phyloP scores from a whole-genome alignment of 441 rosid genomes.

The Theobroma grandiflorum region DNA sequence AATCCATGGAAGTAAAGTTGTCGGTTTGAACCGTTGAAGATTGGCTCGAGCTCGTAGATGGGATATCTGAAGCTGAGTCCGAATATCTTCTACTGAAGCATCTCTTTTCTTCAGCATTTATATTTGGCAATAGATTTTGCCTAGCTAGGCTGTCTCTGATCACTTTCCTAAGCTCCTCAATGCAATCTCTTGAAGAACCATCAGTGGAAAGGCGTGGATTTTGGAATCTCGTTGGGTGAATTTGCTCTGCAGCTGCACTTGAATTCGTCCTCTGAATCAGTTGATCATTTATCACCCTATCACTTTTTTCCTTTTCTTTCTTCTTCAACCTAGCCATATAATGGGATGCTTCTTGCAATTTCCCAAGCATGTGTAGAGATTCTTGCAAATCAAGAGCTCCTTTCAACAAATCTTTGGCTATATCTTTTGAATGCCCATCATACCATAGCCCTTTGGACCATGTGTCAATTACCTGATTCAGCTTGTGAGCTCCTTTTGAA shows the following conservation, averaged over 20 bases:
- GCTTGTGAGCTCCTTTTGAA: constrained; percentile 80
- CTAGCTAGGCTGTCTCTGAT: constrained; percentile 62
- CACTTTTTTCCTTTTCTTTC: constrained; percentile 48
- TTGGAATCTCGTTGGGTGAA: constrained; percentile 31
- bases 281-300: constrained; percentile 39
- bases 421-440: constrained; percentile 59
- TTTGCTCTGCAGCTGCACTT: constrained; percentile 31
- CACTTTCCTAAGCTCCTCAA: constrained; percentile 68
- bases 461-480: constrained; percentile 71
- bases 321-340: constrained; percentile 56
- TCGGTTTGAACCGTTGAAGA: constrained; percentile 47
- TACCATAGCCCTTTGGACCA: constrained; percentile 57
- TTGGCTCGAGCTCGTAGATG: constrained; percentile 78
- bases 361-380: constrained; percentile 77
- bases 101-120: constrained; percentile 34
- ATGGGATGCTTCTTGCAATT: constrained; percentile 77
- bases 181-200: constrained; percentile 56
- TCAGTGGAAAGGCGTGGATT: constrained; percentile 50
- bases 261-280: constrained; percentile 42
- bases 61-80: constrained; percentile 54
- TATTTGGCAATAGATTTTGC: constrained; percentile 61
- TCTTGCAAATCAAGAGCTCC: constrained; percentile 94
- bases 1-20: constrained; percentile 43
- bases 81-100: constrained; percentile 33
- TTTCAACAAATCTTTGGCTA: constrained; percentile 76